phyloP scores from a whole-genome alignment of 306 rosid species.

The Canavalia ensiformis region DNA sequence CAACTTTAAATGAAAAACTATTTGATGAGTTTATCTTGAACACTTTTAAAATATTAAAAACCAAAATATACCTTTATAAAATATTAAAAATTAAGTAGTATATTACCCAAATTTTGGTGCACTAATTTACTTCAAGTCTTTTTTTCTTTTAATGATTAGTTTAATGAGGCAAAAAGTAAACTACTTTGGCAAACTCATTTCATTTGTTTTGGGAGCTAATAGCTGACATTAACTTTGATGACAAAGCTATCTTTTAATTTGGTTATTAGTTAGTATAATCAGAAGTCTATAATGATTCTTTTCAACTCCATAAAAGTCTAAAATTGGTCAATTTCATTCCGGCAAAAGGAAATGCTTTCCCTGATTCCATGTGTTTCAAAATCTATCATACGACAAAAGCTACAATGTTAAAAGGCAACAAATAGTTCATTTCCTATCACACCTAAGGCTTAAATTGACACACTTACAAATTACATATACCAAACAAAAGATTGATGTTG shows the following conservation, averaged over 20 bases:
- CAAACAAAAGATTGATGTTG: conserved; percentile 3
- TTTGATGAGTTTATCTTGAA: no score
- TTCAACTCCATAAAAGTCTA: conserved; percentile 8
- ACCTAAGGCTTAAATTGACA: background rate
- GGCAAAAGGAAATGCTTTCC: background rate
- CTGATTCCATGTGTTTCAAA: background rate
- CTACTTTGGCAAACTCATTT: background rate
- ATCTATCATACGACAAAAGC: conserved; percentile 1
- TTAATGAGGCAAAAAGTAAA: background rate
- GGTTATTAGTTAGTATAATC: background rate
- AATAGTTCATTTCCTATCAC: conserved; percentile 20
- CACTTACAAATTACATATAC: conserved; percentile 4
- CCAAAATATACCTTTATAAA: background rate
- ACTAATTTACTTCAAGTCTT: background rate
- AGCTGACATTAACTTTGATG: background rate
- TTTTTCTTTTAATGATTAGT: background rate
- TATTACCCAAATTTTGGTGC: background rate
- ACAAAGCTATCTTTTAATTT: background rate
- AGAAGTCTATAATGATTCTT: background rate
- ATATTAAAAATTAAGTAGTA: background rate
- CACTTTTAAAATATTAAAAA: no score
- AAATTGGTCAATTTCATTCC: conserved; percentile 16
- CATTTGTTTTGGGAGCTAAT: background rate
- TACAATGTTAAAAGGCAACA: background rate
- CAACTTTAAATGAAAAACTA: no score